phyloP scores from a whole-genome alignment of 306 rosid species.

The Lathyrus oleraceus region DNA sequence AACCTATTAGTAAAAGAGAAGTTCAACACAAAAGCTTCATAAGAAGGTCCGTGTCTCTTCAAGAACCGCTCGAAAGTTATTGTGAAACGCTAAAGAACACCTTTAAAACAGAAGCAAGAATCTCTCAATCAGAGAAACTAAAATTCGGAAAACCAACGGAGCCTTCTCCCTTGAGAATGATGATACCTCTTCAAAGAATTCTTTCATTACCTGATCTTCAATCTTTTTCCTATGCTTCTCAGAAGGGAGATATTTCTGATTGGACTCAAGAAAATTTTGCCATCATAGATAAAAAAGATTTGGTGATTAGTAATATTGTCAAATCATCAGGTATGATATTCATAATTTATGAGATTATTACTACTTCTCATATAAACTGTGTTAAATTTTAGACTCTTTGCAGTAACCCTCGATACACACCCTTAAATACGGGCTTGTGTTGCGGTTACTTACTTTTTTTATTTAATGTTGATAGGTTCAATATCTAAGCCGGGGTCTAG shows the following conservation, averaged over 20 bases:
- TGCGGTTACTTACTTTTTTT: neutral
- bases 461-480: slow-evolving; percentile 33
- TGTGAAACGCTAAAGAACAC: neutral
- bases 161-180: slow-evolving; percentile 8
- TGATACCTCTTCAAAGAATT: slow-evolving; percentile 16
- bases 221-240: slow-evolving; percentile 10
- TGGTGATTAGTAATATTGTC: neutral
- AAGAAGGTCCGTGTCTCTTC: slow-evolving; percentile 34
- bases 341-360: too few relatives aligned
- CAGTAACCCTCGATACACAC: too few relatives aligned
- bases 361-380: neutral
- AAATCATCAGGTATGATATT: neutral
- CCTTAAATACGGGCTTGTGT: too few relatives aligned
- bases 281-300: slow-evolving; percentile 20
- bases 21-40: neutral
- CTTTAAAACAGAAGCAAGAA: too few relatives aligned
- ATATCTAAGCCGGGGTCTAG: neutral
- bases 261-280: slow-evolving; percentile 1
- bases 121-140: slow-evolving; percentile 3
- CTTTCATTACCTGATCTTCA: slow-evolving; percentile 38
- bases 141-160: neutral
- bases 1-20: slow-evolving; percentile 20
- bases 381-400: too few relatives aligned
- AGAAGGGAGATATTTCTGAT: slow-evolving; percentile 3
- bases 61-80: slow-evolving; percentile 37